phyloP scores from a whole-genome alignment of 179 eudicot species.

The Silene noctiflora region DNA sequence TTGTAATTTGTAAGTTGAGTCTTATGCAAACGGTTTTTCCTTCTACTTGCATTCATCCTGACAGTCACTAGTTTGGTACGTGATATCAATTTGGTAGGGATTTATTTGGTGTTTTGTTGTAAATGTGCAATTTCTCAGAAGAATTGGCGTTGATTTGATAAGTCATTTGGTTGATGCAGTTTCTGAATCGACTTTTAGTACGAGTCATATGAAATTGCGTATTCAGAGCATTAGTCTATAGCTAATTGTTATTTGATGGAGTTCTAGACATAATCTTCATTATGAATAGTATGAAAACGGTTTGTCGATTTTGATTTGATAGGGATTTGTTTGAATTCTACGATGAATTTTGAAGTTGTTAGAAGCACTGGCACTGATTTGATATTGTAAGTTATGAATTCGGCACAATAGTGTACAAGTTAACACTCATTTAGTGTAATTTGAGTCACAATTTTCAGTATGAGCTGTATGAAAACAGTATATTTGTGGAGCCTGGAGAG shows the following conservation, averaged over 20 bases:
- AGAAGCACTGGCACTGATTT: too few relatives aligned
- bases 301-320: too few relatives aligned
- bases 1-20: not conserved
- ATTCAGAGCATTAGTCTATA: not conserved
- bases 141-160: too few relatives aligned
- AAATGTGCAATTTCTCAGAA: too few relatives aligned
- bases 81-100: not conserved
- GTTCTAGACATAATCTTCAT: not conserved
- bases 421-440: not conserved
- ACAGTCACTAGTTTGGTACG: conserved; percentile 89
- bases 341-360: too few relatives aligned
- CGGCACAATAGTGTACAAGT: not conserved
- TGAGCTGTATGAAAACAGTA: not conserved
- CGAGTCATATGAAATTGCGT: not conserved
- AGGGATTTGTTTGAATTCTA: too few relatives aligned
- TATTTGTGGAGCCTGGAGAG: not conserved
- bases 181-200: not conserved
- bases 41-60: conserved; percentile 80
- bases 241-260: too few relatives aligned
- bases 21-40: conserved; percentile 39
- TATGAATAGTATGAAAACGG: not conserved
- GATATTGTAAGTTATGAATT: too few relatives aligned
- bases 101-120: too few relatives aligned
- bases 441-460: not conserved
- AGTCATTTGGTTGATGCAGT: not conserved